Conservation (phyloP, 2,329 filamentous ascomycete species). For the Fonsecaea multimorphosa region DNA sequence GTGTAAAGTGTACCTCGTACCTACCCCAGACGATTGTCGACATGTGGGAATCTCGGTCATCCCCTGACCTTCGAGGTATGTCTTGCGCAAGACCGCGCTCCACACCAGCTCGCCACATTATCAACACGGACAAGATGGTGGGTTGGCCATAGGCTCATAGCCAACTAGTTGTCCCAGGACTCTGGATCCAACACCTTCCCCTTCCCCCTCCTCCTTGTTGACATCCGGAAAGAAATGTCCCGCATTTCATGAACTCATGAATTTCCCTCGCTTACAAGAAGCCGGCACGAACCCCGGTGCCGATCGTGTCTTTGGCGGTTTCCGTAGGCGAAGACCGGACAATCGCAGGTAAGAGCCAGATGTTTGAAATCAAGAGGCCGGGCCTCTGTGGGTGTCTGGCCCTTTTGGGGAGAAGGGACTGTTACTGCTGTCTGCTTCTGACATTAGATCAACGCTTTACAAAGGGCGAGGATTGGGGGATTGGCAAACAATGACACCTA, state of each 20-base stretch:
- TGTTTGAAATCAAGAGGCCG: not conserved
- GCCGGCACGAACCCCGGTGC: constrained; percentile 2
- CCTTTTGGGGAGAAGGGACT: not conserved
- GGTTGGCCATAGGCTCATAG: not conserved
- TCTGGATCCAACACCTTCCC: not conserved
- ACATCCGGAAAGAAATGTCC: not conserved
- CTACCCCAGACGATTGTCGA: constrained; percentile 2
- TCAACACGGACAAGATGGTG: not conserved
- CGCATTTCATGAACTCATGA: not conserved
- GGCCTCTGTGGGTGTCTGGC: too few relatives aligned
- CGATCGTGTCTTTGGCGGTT: constrained; percentile 3
- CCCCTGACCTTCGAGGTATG: not conserved
- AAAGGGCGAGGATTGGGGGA: not conserved
- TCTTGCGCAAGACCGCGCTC: not conserved
- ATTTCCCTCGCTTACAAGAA: not conserved
- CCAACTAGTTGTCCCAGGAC: not conserved
- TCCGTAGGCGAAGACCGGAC: not conserved
- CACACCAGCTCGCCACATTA: not conserved
- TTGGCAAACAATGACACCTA: not conserved
- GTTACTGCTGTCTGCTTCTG: not conserved
- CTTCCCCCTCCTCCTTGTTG: not conserved
- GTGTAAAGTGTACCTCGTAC: too few relatives aligned
- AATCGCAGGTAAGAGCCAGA: not conserved
- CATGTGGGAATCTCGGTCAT: not conserved
- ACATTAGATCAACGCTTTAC: not conserved